Percentiles rank a stretch among this genome's conserved stretches.
Conservation (phyloP, 768 basidiomycete species). For the Sporobolomyces pararoseus region DNA sequence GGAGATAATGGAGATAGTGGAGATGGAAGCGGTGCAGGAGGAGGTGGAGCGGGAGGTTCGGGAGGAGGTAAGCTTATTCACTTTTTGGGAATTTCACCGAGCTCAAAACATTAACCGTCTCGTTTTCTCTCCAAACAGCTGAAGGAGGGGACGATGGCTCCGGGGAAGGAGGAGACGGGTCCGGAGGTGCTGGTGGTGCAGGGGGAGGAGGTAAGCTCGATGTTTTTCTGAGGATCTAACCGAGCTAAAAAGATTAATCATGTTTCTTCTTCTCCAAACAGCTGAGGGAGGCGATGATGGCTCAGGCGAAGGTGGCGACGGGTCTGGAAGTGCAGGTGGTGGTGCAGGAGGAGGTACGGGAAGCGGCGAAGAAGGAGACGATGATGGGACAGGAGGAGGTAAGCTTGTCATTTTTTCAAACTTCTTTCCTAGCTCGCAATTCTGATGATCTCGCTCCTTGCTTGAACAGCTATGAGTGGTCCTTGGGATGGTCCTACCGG, state of each 20-base stretch:
- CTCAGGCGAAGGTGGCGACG: conserved; percentile 1
- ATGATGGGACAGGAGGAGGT: conserved; percentile 14
- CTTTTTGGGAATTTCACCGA: too few relatives aligned
- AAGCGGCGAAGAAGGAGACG: too few relatives aligned
- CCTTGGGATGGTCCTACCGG: conserved; percentile 22
- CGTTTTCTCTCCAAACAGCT: too few relatives aligned
- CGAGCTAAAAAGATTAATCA: too few relatives aligned
- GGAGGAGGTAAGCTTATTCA: neutral
- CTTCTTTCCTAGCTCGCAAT: neutral
- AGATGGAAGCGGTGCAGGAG: neutral
- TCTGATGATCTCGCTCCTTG: neutral
- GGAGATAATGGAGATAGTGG: neutral
- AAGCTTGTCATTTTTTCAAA: neutral
- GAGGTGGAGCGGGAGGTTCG: neutral
- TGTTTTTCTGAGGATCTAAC: too few relatives aligned
- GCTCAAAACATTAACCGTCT: too few relatives aligned
- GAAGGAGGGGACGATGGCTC: conserved; percentile 8
- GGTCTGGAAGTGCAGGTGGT: conserved; percentile 1
- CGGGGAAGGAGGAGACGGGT: conserved; percentile 12
- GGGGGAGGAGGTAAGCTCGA: neutral
- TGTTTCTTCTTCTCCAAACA: too few relatives aligned
- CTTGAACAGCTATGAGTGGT: conserved; percentile 7
- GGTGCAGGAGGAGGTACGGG: neutral
- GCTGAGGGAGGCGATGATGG: conserved; percentile 8
- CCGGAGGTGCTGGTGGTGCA: conserved; percentile 3